These are phyloP conservation scores for Arctium minus DNA, from an alignment of 129 eudicot genomes.

Conservation along the genomic window DNA sequence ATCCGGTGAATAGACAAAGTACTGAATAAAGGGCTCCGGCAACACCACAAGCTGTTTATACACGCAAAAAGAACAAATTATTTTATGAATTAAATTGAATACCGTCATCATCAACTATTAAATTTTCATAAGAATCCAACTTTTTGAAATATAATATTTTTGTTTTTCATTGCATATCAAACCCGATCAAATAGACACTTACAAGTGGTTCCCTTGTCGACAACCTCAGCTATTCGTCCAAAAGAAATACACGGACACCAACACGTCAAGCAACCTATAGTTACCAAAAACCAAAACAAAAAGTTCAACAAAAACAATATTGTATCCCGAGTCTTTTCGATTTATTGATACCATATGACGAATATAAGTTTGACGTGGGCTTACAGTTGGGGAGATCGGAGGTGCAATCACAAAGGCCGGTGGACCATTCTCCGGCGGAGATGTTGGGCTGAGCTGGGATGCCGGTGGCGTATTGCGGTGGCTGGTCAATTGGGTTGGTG, in stretches of 20 bases:
- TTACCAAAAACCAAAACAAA: not conserved
- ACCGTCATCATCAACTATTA: no score
- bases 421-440: conserved; percentile 31
- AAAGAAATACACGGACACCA: conserved; percentile 59
- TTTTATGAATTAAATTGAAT: not conserved
- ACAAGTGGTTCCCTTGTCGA: conserved; percentile 56
- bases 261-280: conserved; percentile 42
- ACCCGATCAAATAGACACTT: conserved; percentile 20
- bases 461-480: conserved; percentile 5
- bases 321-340: no score
- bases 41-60: conserved; percentile 48
- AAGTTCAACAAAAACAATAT: not conserved
- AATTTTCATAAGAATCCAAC: no score
- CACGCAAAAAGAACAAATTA: not conserved
- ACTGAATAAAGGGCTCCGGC: conserved; percentile 44
- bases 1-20: conserved; percentile 32
- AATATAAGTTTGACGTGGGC: not conserved
- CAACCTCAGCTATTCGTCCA: conserved; percentile 59
- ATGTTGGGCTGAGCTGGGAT: conserved; percentile 4
- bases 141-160: no score
- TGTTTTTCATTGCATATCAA: not conserved
- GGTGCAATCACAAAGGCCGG: conserved; percentile 49
- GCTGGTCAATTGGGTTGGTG: not conserved
- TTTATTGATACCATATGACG: no score
- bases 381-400: conserved; percentile 45